Percentiles rank a stretch among this genome's conserved stretches.
These are phyloP conservation scores for Eutypa lata DNA, from an alignment of 2,329 filamentous ascomycete genomes.

Conservation along the genomic window DNA sequence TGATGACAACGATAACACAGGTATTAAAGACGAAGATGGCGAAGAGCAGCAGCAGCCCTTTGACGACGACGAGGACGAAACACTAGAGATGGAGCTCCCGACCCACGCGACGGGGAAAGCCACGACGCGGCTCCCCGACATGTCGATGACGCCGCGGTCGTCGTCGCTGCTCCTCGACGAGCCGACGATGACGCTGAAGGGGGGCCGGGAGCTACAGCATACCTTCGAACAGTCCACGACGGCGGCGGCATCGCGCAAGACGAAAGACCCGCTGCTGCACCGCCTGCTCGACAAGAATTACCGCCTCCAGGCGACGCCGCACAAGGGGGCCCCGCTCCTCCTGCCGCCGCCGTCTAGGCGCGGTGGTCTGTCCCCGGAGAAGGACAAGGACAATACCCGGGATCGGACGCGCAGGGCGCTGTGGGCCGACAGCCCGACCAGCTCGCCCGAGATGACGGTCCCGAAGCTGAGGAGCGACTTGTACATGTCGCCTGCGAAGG, in stretches of 20 bases:
- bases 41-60: slow-evolving; percentile 14
- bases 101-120: slow-evolving; percentile 50
- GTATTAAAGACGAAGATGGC: slow-evolving; percentile 33
- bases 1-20: slow-evolving; percentile 19
- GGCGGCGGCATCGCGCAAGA: slow-evolving; percentile 28
- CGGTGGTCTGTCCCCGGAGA: slow-evolving; percentile 11
- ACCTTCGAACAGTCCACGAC: neutral
- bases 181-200: slow-evolving; percentile 15
- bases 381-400: slow-evolving; percentile 23
- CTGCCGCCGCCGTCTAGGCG: slow-evolving; percentile 25
- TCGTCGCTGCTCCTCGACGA: slow-evolving; percentile 53
- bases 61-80: slow-evolving; percentile 36
- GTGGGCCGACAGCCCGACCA: slow-evolving; percentile 61
- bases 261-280: slow-evolving; percentile 78
- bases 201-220: slow-evolving; percentile 9
- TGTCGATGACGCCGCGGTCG: slow-evolving; percentile 60
- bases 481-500: slow-evolving; percentile 70
- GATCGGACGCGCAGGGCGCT: slow-evolving; percentile 31
- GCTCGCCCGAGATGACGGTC: slow-evolving; percentile 73
- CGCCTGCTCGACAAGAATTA: slow-evolving; percentile 95
- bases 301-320: slow-evolving; percentile 86
- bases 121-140: slow-evolving; percentile 55
- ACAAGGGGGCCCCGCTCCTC: slow-evolving; percentile 45
- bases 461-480: slow-evolving; percentile 82
- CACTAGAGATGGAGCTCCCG: slow-evolving; percentile 43